Percentiles rank a stretch among this genome's conserved stretches.
phyloP scores from a whole-genome alignment of 2,329 filamentous ascomycete species.

The Penicillium sp. region DNA sequence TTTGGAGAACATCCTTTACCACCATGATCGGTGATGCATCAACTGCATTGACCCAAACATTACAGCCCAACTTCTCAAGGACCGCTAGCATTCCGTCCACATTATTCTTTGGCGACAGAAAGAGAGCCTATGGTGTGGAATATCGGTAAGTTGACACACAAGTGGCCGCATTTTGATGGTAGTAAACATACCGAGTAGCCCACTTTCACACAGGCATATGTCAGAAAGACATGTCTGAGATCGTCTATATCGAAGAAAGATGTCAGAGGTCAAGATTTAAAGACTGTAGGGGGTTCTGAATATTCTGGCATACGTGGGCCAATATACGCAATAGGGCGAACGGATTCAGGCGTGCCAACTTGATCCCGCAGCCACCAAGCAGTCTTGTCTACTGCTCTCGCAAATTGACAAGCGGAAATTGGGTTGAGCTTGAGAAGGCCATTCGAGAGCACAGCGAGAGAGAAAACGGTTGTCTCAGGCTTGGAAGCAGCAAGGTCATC shows the following conservation, averaged over 20 bases:
- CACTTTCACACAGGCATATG: conserved; percentile 12
- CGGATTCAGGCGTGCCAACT: conserved; percentile 2
- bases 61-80: neutral
- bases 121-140: neutral
- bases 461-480: conserved; percentile 9
- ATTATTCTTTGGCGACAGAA: conserved; percentile 9
- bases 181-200: conserved; percentile 7
- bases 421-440: conserved; percentile 4
- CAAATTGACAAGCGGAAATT: conserved; percentile 5
- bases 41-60: conserved; percentile 11
- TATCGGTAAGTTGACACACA: too few relatives aligned
- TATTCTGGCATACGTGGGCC: conserved; percentile 8
- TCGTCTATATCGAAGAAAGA: conserved; percentile 4
- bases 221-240: conserved; percentile 12
- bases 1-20: conserved; percentile 7
- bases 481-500: conserved; percentile 7
- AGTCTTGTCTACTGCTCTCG: conserved; percentile 13
- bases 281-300: too few relatives aligned
- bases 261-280: conserved; percentile 3
- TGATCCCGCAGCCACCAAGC: conserved; percentile 10
- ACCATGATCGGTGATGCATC: conserved; percentile 5
- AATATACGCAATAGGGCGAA: conserved; percentile 12
- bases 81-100: conserved; percentile 6
- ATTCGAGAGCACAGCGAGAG: conserved; percentile 2
- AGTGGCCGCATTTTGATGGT: too few relatives aligned